phyloP scores from a whole-genome alignment of 768 basidiomycete genomes.

The Podaxis sp. region DNA sequence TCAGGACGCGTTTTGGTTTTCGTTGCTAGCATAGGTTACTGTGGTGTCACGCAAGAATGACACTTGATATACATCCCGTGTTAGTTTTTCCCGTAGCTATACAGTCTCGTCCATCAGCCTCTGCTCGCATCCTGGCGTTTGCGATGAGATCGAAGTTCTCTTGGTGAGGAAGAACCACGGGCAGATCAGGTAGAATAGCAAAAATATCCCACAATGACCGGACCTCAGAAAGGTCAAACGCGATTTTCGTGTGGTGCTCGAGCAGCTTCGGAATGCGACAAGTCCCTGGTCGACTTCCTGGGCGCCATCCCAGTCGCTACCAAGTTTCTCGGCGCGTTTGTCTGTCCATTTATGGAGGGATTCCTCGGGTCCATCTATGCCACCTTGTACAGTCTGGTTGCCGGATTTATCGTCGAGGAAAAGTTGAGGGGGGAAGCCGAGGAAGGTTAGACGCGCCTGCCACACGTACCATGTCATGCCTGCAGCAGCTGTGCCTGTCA shows the following conservation, averaged over 20 bases:
- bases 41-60: slow-evolving; percentile 33
- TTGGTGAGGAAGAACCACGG: slow-evolving; percentile 77
- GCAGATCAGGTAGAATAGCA: slow-evolving; percentile 64
- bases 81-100: slow-evolving; percentile 63
- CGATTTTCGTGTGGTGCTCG: slow-evolving; percentile 85
- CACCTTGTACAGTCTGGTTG: slow-evolving; percentile 75
- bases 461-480: neutral
- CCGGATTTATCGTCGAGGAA: slow-evolving; percentile 77
- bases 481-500: too few species aligned
- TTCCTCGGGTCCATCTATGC: slow-evolving; percentile 77
- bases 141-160: slow-evolving; percentile 64
- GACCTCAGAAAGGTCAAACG: slow-evolving; percentile 88
- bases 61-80: slow-evolving; percentile 54
- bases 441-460: slow-evolving; percentile 30
- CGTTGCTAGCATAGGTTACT: slow-evolving; percentile 1
- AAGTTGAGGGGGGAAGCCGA: slow-evolving; percentile 79
- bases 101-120: slow-evolving; percentile 66
- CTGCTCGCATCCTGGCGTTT: slow-evolving; percentile 53
- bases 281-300: slow-evolving; percentile 79
- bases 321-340: slow-evolving; percentile 46
- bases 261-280: slow-evolving; percentile 83
- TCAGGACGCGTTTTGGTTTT: neutral
- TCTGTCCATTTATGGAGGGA: slow-evolving; percentile 77
- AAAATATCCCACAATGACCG: slow-evolving; percentile 91
- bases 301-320: slow-evolving; percentile 34